A percentile compares a stretch with the other conserved stretches of the same genome.
These are phyloP conservation scores for Malus sylvestris DNA, from an alignment of 306 rosid species.

Conservation along the genomic window DNA sequence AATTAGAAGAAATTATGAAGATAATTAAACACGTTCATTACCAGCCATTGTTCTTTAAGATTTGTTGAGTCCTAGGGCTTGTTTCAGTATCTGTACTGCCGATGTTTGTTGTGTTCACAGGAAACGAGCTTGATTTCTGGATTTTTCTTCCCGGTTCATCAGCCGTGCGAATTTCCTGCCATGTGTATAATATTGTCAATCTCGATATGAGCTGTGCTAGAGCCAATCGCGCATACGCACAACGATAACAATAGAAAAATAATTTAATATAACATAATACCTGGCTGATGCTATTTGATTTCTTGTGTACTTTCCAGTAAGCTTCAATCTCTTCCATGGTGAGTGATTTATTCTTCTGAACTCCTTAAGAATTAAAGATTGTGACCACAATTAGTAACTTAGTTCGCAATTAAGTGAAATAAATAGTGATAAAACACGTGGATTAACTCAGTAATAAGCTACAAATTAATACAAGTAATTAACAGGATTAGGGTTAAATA, in stretches of 20 bases:
- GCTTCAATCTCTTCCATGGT: slow-evolving; percentile 38
- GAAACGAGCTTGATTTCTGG: slow-evolving; percentile 34
- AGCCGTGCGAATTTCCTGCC: slow-evolving; percentile 9
- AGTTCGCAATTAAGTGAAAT: no score
- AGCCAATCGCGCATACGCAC: neutral
- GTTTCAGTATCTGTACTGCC: slow-evolving; percentile 7
- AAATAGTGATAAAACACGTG: neutral
- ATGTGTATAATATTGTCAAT: neutral
- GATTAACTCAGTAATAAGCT: neutral
- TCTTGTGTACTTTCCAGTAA: slow-evolving; percentile 14
- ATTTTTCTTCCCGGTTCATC: slow-evolving; percentile 15
- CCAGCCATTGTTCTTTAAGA: slow-evolving; percentile 52
- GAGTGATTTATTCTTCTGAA: slow-evolving; percentile 41
- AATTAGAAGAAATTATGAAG: neutral
- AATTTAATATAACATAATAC: neutral
- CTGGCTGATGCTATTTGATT: neutral
- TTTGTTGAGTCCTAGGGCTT: slow-evolving; percentile 17
- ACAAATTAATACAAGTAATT: neutral
- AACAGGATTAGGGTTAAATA: slow-evolving; percentile 1
- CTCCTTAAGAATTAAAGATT: slow-evolving; percentile 14
- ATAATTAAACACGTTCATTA: neutral
- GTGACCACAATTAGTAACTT: neutral
- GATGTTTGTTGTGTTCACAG: slow-evolving; percentile 10
- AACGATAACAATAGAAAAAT: neutral
- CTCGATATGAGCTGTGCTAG: neutral